Conservation (phyloP, 768 basidiomycete genomes). For the Boletus reticuloceps region DNA sequence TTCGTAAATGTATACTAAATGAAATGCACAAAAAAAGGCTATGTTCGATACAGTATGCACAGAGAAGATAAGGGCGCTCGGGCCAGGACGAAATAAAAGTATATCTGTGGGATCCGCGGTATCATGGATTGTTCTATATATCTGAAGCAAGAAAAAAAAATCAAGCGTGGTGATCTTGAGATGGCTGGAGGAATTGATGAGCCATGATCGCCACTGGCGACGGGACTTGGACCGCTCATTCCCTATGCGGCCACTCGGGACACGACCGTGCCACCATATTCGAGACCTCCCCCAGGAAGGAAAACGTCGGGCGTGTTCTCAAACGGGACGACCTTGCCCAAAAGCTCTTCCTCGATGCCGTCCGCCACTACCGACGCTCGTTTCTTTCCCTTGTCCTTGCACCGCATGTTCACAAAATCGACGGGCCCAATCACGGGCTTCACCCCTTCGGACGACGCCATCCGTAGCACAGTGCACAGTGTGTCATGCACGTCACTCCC, state of each 20-base stretch:
- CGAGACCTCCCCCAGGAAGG: slow-evolving; percentile 26
- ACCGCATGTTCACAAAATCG: slow-evolving; percentile 21
- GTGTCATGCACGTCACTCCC: slow-evolving; percentile 68
- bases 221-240: no score
- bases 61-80: slow-evolving; percentile 1
- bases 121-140: neutral
- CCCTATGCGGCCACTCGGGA: slow-evolving; percentile 32
- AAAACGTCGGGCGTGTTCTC: slow-evolving; percentile 35
- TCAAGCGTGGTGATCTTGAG: neutral
- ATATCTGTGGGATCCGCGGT: slow-evolving; percentile 16
- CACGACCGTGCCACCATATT: slow-evolving; percentile 35
- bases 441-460: slow-evolving; percentile 36
- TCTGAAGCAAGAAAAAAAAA: neutral
- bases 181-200: neutral
- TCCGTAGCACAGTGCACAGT: slow-evolving; percentile 37
- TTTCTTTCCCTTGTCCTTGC: slow-evolving; percentile 30
- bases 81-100: slow-evolving; percentile 7
- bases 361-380: slow-evolving; percentile 11
- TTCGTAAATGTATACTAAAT: slow-evolving; percentile 5
- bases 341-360: slow-evolving; percentile 14
- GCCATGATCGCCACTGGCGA: neutral
- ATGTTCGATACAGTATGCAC: slow-evolving; percentile 9
- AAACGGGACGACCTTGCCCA: slow-evolving; percentile 34
- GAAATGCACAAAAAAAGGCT: neutral
- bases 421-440: slow-evolving; percentile 23